Evolutionary conservation across 169 alveolate genomes (phyloP).

Genomic region (Eimeria brunetti): DNA sequence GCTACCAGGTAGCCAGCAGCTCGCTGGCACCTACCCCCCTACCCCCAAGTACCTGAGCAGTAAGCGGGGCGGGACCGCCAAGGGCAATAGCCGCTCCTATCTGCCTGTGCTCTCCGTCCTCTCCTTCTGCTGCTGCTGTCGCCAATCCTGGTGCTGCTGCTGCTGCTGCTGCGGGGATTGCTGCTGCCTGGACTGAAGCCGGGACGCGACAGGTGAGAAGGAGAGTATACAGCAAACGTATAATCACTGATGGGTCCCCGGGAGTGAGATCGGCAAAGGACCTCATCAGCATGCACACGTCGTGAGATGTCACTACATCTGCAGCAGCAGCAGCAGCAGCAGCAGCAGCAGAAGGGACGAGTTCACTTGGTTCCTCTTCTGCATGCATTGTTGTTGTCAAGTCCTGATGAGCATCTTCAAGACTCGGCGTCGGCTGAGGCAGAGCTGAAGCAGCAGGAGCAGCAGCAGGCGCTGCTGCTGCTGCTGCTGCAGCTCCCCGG

Average conservation of each 20-base stretch:
- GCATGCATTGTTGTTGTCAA: not conserved
- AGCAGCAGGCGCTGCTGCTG: slow-evolving; percentile 9
- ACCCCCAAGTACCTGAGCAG: slow-evolving; percentile 33
- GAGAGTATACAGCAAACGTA: slow-evolving; percentile 59
- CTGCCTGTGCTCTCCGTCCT: not conserved
- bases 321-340: slow-evolving; percentile 40
- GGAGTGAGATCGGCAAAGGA: slow-evolving; percentile 74
- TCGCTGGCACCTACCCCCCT: no score
- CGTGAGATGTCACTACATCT: slow-evolving; percentile 62
- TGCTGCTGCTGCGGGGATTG: slow-evolving; percentile 22
- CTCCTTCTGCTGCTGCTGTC: not conserved
- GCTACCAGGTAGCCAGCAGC: not conserved
- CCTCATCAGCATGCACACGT: slow-evolving; percentile 76
- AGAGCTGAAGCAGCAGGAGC: not conserved
- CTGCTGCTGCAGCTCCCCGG: not conserved
- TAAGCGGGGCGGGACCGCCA: slow-evolving; percentile 8
- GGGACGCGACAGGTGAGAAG: slow-evolving; percentile 52
- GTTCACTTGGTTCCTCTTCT: not conserved
- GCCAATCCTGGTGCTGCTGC: not conserved
- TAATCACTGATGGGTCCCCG: slow-evolving; percentile 48
- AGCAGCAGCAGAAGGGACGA: not conserved
- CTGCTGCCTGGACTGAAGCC: slow-evolving; percentile 39
- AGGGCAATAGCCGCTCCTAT: not conserved
- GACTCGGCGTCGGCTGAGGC: not conserved
- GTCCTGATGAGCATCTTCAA: not conserved